Percentiles rank a stretch among this genome's conserved stretches.
phyloP scores from a whole-genome alignment of 306 rosid genomes.

The Mimosa pudica region DNA sequence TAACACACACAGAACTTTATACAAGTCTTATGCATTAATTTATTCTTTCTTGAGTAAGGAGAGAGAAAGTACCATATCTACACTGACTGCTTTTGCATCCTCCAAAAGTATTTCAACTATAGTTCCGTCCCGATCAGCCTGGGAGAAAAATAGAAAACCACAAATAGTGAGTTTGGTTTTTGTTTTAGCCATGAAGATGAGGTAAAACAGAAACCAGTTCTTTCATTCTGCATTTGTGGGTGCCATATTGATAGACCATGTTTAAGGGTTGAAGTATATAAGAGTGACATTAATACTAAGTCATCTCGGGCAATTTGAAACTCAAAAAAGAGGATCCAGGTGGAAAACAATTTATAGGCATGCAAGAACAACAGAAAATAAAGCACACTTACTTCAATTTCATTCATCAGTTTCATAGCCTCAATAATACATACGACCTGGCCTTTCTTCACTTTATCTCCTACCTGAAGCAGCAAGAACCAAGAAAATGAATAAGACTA shows the following conservation, averaged over 20 bases:
- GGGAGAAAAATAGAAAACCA: conserved; percentile 27
- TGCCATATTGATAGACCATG: conserved; percentile 8
- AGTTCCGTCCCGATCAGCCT: conserved; percentile 96
- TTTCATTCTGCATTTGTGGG: not conserved
- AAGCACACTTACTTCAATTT: conserved; percentile 69
- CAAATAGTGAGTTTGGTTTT: conserved; percentile 10
- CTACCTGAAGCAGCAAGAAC: conserved; percentile 64
- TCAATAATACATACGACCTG: conserved; percentile 87
- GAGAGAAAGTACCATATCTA: conserved; percentile 59
- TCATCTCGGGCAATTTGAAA: not conserved
- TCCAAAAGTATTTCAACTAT: conserved; percentile 60
- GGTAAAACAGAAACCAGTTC: conserved; percentile 13
- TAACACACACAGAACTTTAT: not conserved
- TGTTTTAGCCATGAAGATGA: not conserved
- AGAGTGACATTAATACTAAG: conserved; percentile 3
- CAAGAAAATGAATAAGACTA: conserved; percentile 26
- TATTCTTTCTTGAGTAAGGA: not conserved
- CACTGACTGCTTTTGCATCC: conserved; percentile 80
- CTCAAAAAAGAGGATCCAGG: conserved; percentile 6
- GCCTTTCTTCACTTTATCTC: conserved; percentile 92
- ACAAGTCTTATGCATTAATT: not conserved
- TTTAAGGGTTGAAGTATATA: conserved; percentile 2
- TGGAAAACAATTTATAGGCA: not conserved
- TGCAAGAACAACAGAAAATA: conserved; percentile 19
- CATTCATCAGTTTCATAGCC: conserved; percentile 98